Base-by-base conservation (phyloP, 345 rosid species). In the Salix viminalis region DNA sequence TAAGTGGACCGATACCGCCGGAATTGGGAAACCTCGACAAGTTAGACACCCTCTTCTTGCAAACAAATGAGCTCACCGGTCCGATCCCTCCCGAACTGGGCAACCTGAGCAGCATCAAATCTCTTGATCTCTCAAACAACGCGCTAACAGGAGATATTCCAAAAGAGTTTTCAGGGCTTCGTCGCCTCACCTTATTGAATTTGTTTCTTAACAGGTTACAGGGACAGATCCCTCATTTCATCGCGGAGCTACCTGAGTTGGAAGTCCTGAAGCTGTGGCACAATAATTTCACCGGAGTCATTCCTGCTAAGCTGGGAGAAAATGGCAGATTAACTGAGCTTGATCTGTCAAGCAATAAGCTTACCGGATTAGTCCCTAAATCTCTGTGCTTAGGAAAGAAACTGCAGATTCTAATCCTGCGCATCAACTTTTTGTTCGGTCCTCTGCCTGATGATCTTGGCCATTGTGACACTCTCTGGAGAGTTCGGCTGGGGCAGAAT, bases 281-380 rank as follows among this genome's bases (percentile, higher is more conserved):
- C 71, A 91, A 91, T 83, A 91, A 91, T 77, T 85, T 91, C 84
- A 91, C 92, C 0, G 95, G 95, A 10, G 71, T 75, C 50, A 89
- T 91, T 56, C 95, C 95, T 6, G 71, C 79, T 42, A 85, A 79
- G 61, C 89, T 91, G 24, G 95, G 95, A 62, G 75, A 65, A 41
- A 88, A 87, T 24, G 86, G 90, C 72, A 87, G 76, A 83, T 86
- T 91, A 41, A 81, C 76, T 32, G 72, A 62, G 39, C 87, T 91
- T 23, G 95, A 91, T 75, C 80, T 91, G 69, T 91, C 95, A n/a
- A 83, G 88, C 79, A 89, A 89, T 78, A 91, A 89, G 88, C 91
- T 91, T 46, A 91, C 95, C 0, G 95, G 95, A 56, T 79, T 67
- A 37, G 83, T 91, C 81, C 95, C 95, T 5, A 77, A 65, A 37